Percentiles rank a stretch among this genome's conserved stretches.
phyloP scores from a whole-genome alignment of 2,329 filamentous ascomycete species.

The Cyanodermella asteris region DNA sequence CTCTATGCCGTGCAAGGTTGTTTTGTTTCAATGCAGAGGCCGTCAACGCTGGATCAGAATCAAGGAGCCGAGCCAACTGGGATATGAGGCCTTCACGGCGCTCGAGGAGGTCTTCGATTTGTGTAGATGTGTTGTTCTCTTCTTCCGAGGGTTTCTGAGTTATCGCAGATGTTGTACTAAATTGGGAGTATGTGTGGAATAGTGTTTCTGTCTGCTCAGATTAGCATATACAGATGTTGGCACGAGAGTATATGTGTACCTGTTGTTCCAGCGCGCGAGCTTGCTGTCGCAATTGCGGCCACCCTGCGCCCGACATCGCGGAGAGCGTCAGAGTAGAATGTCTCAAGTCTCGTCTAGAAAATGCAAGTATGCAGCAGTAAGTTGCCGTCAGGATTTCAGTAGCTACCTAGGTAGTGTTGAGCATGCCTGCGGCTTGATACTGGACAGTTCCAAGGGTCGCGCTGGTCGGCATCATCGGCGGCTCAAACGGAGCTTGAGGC shows the following conservation, averaged over 20 bases:
- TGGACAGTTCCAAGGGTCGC: no score
- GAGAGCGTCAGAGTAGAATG: no score
- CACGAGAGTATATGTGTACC: slow-evolving; percentile 26
- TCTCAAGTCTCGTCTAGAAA: no score
- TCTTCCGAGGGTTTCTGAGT: slow-evolving; percentile 69
- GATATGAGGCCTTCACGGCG: slow-evolving; percentile 64
- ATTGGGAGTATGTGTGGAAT: slow-evolving; percentile 63
- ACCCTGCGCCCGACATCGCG: slow-evolving; percentile 49
- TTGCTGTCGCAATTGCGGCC: slow-evolving; percentile 88
- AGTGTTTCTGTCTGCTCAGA: slow-evolving; percentile 49
- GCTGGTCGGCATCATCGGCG: no score
- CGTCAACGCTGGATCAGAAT: slow-evolving; percentile 71
- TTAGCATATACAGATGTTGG: neutral
- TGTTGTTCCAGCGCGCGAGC: slow-evolving; percentile 74
- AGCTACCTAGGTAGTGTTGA: no score
- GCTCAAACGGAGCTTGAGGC: no score
- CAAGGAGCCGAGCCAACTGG: slow-evolving; percentile 71
- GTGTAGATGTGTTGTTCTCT: slow-evolving; percentile 55
- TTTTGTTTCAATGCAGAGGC: slow-evolving; percentile 92
- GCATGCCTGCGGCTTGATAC: no score
- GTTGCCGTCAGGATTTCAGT: no score
- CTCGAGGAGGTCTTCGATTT: slow-evolving; percentile 65
- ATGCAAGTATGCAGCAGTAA: no score
- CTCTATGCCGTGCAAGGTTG: slow-evolving; percentile 76
- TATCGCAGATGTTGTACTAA: slow-evolving; percentile 57